These are phyloP conservation scores for Penicillium argentinense DNA, from an alignment of 495 filamentous ascomycete species.

Conservation along the genomic window DNA sequence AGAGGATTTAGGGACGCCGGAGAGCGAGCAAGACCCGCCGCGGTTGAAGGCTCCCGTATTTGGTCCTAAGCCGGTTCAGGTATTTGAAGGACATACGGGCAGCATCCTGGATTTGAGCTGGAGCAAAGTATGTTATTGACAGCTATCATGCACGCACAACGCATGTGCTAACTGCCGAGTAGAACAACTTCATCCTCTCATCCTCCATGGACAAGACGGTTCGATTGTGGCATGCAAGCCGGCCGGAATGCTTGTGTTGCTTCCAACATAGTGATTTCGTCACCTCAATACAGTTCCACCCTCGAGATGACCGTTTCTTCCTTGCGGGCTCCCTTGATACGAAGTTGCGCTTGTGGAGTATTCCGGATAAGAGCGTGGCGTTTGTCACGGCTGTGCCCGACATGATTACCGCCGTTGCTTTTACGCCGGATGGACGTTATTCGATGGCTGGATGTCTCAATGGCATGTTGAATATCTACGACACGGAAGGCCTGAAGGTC, in stretches of 20 bases:
- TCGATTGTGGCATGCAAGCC: conserved; percentile 86
- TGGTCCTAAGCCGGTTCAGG: conserved; percentile 67
- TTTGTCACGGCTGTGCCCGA: conserved; percentile 82
- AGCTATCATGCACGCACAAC: neutral
- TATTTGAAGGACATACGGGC: conserved; percentile 82
- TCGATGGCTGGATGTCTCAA: conserved; percentile 87
- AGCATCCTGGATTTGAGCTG: conserved; percentile 92
- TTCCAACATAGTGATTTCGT: conserved; percentile 98
- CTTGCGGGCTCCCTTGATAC: conserved; percentile 90
- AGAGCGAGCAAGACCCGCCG: conserved; percentile 41
- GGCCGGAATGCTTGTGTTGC: conserved; percentile 84
- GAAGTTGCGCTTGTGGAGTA: conserved; percentile 93
- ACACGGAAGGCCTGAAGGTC: conserved; percentile 87
- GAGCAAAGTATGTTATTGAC: conserved; percentile 69
- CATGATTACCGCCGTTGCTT: conserved; percentile 89
- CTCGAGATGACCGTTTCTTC: conserved; percentile 93
- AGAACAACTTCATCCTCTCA: conserved; percentile 95
- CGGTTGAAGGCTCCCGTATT: conserved; percentile 92
- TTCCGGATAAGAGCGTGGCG: conserved; percentile 92
- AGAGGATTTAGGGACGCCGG: conserved; percentile 59
- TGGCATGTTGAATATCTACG: conserved; percentile 87
- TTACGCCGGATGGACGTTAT: conserved; percentile 87
- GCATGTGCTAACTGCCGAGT: conserved; percentile 12
- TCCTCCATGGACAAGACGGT: conserved; percentile 99
- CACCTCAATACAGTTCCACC: conserved; percentile 92